These are phyloP conservation scores for Cercospora nicotianae DNA, from an alignment of 2,329 filamentous ascomycete species.

Conservation along the genomic window DNA sequence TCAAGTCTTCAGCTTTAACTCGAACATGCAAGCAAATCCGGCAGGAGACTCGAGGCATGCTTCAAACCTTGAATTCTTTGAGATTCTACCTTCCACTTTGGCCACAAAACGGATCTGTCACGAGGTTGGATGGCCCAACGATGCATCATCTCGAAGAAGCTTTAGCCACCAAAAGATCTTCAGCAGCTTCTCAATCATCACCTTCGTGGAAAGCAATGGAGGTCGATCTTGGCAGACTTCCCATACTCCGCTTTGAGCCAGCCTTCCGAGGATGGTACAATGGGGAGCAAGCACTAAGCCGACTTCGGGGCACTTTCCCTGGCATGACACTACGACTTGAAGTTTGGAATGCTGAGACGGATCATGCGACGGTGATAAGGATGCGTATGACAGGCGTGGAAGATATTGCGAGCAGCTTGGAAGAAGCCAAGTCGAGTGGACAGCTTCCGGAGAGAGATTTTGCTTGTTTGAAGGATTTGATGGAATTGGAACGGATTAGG, in stretches of 20 bases:
- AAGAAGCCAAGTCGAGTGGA: neutral
- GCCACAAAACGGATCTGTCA: neutral
- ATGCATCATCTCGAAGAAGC: neutral
- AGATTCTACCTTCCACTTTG: constrained; percentile 1
- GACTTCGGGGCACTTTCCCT: neutral
- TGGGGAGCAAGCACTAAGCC: neutral
- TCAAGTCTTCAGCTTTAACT: neutral
- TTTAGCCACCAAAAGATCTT: neutral
- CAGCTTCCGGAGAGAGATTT: neutral
- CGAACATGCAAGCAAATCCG: constrained; percentile 7
- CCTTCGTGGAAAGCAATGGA: neutral
- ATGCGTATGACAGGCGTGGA: neutral
- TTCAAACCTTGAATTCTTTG: neutral
- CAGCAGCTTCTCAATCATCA: neutral
- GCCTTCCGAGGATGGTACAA: constrained; percentile 7
- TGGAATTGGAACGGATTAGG: neutral
- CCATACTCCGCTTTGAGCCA: neutral
- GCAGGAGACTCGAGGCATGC: neutral
- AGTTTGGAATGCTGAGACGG: constrained; percentile 4
- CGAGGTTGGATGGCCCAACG: neutral
- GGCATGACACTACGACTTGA: neutral
- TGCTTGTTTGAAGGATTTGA: constrained; percentile 9
- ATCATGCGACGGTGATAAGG: neutral
- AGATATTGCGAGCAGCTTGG: neutral
- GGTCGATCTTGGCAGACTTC: constrained; percentile 1